A percentile compares a stretch with the other conserved stretches of the same genome.
Evolutionary conservation across 2,329 filamentous ascomycete genomes (phyloP).

Genomic region (Elsinoe perseae): DNA sequence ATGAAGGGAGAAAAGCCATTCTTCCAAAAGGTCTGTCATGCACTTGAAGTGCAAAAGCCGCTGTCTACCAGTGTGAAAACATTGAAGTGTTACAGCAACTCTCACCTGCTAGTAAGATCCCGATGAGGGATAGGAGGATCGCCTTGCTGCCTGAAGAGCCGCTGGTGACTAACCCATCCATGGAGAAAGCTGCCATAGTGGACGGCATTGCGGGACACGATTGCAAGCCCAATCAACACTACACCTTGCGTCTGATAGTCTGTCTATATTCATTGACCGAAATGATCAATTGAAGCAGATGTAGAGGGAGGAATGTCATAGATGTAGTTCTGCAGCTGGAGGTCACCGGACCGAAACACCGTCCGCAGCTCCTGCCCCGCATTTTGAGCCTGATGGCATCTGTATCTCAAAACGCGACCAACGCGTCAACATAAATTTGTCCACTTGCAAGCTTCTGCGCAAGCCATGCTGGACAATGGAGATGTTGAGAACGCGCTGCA

Average conservation of each 20-base stretch:
- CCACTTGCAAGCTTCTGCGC: background rate
- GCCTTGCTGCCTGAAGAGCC: background rate
- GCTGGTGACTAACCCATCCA: background rate
- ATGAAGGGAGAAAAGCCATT: slow-evolving; percentile 1
- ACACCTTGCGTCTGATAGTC: too few species aligned
- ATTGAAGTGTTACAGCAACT: too few species aligned
- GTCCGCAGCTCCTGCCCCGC: background rate
- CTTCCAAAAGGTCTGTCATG: too few species aligned
- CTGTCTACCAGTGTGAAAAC: too few species aligned
- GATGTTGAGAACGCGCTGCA: slow-evolving; percentile 35
- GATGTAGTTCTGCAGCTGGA: background rate
- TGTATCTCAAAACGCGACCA: background rate
- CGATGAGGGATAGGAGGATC: background rate
- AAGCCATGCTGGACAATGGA: slow-evolving; percentile 29
- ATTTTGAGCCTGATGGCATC: background rate
- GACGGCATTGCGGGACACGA: too few species aligned
- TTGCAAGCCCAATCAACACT: too few species aligned
- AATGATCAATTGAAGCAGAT: too few species aligned
- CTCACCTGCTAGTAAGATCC: too few species aligned
- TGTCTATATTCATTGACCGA: too few species aligned
- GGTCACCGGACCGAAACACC: background rate
- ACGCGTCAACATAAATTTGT: background rate
- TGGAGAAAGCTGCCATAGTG: background rate
- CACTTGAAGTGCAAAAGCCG: too few species aligned
- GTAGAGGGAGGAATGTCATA: background rate